A percentile compares a stretch with the other conserved stretches of the same genome.
Evolutionary conservation across 164 flowering plant genomes (phyloP).

Genomic region (Buxus sempervirens): DNA sequence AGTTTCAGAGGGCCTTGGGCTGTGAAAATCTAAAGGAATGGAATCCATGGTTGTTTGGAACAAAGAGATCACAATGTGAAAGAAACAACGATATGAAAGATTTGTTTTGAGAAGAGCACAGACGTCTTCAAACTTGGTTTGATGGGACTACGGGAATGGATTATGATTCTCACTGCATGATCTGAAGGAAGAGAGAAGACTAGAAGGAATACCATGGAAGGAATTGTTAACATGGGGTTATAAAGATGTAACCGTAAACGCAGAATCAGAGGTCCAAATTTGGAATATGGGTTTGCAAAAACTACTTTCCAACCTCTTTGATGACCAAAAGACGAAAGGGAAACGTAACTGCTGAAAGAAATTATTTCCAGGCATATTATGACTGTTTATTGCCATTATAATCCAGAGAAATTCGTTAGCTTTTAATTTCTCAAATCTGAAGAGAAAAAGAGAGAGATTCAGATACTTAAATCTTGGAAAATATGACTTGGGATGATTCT

Average conservation of each 20-base stretch:
- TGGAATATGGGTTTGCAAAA: not conserved
- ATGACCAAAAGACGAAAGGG: not conserved
- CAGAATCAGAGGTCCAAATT: not conserved
- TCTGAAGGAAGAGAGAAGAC: not conserved
- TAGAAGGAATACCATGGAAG: not conserved
- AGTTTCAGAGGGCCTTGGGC: constrained; percentile 7
- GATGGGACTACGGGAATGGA: not conserved
- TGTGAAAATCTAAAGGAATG: not conserved
- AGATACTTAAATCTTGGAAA: too few species aligned
- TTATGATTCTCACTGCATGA: not conserved
- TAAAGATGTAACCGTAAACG: not conserved
- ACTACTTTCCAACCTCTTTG: too few species aligned
- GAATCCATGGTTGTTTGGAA: constrained; percentile 4
- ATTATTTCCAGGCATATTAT: too few species aligned
- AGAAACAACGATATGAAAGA: not conserved
- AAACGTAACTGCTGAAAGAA: not conserved
- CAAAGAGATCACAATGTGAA: not conserved
- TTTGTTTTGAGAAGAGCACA: not conserved
- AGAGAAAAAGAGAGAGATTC: too few species aligned
- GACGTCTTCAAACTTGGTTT: not conserved
- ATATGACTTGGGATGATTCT: too few species aligned
- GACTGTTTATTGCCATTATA: too few species aligned
- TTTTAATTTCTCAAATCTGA: too few species aligned
- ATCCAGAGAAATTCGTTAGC: too few species aligned
- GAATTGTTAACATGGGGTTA: not conserved